Evolutionary conservation across 495 filamentous ascomycete species (phyloP).

Genomic region (Neurospora sp.): DNA sequence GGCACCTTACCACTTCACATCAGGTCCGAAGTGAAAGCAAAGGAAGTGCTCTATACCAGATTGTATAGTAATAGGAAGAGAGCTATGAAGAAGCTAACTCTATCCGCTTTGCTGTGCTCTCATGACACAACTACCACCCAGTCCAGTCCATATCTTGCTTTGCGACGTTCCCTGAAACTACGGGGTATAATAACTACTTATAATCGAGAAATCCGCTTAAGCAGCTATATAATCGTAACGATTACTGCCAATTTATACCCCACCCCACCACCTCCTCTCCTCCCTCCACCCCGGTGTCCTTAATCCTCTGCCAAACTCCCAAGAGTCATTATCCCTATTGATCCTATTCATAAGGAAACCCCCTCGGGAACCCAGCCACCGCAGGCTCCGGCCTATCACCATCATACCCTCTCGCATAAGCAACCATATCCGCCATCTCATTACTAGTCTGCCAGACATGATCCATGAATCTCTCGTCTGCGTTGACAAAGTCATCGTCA

Average conservation of each 20-base stretch:
- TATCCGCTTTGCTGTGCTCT: not conserved
- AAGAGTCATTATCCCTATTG: not conserved
- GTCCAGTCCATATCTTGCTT: not conserved
- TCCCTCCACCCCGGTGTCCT: too few relatives aligned
- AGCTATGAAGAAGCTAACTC: not conserved
- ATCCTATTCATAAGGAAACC: not conserved
- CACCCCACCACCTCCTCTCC: not conserved
- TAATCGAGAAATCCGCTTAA: not conserved
- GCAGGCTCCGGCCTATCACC: not conserved
- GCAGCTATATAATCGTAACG: not conserved
- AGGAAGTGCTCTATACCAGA: not conserved
- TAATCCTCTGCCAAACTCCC: not conserved
- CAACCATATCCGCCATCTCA: not conserved
- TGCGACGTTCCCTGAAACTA: not conserved
- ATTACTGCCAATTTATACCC: not conserved
- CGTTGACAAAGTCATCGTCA: conserved; percentile 18
- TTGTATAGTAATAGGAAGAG: not conserved
- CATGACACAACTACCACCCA: not conserved
- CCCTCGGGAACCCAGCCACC: not conserved
- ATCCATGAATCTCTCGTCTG: conserved; percentile 8
- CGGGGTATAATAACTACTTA: not conserved
- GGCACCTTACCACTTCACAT: too few relatives aligned
- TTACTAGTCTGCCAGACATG: not conserved
- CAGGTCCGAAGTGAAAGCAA: not conserved
- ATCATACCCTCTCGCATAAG: not conserved